Conservation (phyloP, 179 eudicot species). For the Nepenthes alata region DNA sequence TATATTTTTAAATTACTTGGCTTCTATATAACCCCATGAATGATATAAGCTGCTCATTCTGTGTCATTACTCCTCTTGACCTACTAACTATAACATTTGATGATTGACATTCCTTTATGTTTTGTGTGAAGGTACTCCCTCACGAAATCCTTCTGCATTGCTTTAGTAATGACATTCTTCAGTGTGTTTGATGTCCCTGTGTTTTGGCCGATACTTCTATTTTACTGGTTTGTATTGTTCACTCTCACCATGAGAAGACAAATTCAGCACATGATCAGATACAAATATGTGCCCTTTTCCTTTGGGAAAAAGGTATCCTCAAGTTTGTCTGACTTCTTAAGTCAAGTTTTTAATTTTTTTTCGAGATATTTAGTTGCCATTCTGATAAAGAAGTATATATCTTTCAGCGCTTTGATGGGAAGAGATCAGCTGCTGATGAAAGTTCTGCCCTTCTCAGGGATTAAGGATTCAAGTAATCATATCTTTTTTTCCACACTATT, state of each 20-base stretch:
- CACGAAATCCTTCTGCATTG: conserved; percentile 74
- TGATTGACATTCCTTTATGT: not conserved
- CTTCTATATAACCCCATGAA: no score
- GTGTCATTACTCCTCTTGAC: no score
- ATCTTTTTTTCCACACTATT: not conserved
- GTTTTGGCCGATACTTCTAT: conserved; percentile 77
- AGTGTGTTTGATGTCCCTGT: conserved; percentile 75
- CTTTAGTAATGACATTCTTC: conserved; percentile 64
- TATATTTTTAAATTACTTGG: no score
- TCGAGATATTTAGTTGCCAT: not conserved
- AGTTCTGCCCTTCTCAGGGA: conserved; percentile 20
- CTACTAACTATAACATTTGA: not conserved
- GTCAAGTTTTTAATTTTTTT: not conserved
- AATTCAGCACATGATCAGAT: conserved; percentile 66
- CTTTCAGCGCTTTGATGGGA: conserved; percentile 36
- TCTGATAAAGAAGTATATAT: conserved; percentile 1
- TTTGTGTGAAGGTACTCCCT: conserved; percentile 51
- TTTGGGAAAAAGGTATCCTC: conserved; percentile 57
- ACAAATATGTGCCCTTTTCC: conserved; percentile 67
- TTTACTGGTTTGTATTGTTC: conserved; percentile 78
- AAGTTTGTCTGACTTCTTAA: not conserved
- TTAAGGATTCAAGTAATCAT: conserved; percentile 12
- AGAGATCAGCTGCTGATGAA: conserved; percentile 32
- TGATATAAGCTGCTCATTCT: no score
- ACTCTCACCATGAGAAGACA: conserved; percentile 69